Base-by-base conservation (phyloP, 768 basidiomycete genomes). In the Cyclocybe aegerita region DNA sequence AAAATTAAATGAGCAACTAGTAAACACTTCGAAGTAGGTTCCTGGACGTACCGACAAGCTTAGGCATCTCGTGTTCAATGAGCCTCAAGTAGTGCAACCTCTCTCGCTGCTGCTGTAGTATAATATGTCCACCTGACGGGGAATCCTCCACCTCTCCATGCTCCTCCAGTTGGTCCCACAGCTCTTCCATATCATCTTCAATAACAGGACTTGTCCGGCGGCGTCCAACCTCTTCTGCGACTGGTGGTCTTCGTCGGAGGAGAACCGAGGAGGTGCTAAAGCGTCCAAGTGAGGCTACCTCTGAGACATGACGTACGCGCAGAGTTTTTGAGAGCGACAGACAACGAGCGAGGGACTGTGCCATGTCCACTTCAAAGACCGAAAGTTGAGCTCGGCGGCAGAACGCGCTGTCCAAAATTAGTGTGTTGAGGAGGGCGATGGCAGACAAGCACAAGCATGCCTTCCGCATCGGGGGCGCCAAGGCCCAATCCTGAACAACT, bases 51-150 rank as follows among this genome's bases (percentile, higher is more conserved):
- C 94, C 86, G 59, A 90, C 84, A 44, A 96, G 81, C 64, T 88
- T 84, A 15, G 89, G 88, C 79, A 92, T 83, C 69, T 96, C 93
- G 56, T 89, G 83, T 65, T 93, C 92, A 51, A 95, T 90, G 54
- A 94, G 76, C 46, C 93, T 80, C 63, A 95, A 71, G 64, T 93
- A 90, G 57, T 90, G 79, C 38, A 93, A 68, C 39, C 81, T 72
- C 62, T 89, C 78, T 31, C 91, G 79, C 57, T 93, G 84, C 61
- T 90, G 81, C 49, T 82, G 78, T 43, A 94, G 68, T 59, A 85
- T 78, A 36, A 86, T 62, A 70, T 95, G 92, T 12, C 85, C 90
- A 16, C 75, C 73, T 23, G 83, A 75, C 10, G 88, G 79, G 33
- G 85, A 75, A 63, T 94, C 92, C 52, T 87, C 79, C 16, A 78